phyloP scores from a whole-genome alignment of 1,139 yeast species.

The Geotrichum siamense region DNA sequence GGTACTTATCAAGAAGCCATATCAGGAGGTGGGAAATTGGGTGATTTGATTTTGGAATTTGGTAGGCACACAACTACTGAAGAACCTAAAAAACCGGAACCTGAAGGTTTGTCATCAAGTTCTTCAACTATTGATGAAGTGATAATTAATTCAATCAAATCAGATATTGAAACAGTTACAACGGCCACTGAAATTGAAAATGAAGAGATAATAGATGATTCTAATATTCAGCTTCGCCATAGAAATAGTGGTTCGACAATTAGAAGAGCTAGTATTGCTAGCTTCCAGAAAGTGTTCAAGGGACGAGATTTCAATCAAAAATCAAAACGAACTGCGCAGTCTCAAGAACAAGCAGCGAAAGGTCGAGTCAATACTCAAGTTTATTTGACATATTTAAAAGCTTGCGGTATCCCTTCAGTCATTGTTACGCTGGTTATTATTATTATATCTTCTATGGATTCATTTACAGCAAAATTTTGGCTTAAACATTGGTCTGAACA shows the following conservation, averaged over 20 bases:
- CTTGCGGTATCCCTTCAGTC: conserved; percentile 73
- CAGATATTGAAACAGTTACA: neutral
- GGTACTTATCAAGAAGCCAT: conserved; percentile 29
- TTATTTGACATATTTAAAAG: conserved; percentile 68
- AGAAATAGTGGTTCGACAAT: conserved; percentile 40
- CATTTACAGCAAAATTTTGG: conserved; percentile 66
- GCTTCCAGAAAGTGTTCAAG: conserved; percentile 39
- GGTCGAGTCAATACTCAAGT: conserved; percentile 87
- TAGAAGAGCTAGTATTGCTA: conserved; percentile 62
- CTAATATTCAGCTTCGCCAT: conserved; percentile 14
- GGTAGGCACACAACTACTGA: conserved; percentile 28
- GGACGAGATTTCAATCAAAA: conserved; percentile 33
- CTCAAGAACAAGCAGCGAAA: conserved; percentile 63
- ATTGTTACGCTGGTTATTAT: conserved; percentile 40
- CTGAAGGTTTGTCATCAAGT: conserved; percentile 1
- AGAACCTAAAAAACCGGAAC: neutral
- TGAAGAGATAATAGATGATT: conserved; percentile 7
- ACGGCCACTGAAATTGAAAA: neutral
- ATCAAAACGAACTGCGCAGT: conserved; percentile 27
- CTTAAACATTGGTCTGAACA: conserved; percentile 81
- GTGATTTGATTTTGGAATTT: conserved; percentile 32
- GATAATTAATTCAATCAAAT: neutral
- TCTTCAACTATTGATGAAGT: conserved; percentile 6
- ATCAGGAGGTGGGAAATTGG: conserved; percentile 24
- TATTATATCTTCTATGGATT: conserved; percentile 43